These are phyloP conservation scores for Solanum sparsipilum DNA, from an alignment of 257 asterid species.

Conservation along the genomic window DNA sequence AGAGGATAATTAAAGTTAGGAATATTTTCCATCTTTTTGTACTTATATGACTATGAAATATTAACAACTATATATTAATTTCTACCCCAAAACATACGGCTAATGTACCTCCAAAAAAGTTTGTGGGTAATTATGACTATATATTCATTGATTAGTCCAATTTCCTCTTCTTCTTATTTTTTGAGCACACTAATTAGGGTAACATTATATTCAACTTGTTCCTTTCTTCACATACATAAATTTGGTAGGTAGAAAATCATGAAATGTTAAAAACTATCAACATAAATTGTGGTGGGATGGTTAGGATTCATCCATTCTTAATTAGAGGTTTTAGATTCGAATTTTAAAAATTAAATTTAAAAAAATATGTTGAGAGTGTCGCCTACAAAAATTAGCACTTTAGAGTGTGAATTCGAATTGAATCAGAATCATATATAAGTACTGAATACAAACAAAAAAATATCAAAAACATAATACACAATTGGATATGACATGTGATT, in stretches of 20 bases:
- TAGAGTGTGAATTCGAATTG: neutral
- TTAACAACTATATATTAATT: neutral
- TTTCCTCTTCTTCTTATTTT: neutral
- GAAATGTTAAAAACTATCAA: neutral
- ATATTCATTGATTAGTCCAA: neutral
- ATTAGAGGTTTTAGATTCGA: neutral
- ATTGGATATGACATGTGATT: too few relatives aligned
- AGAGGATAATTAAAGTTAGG: neutral
- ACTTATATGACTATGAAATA: neutral
- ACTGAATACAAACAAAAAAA: neutral
- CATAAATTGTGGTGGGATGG: neutral
- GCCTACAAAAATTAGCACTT: accelerated
- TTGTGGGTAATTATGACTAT: neutral
- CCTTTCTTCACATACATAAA: neutral
- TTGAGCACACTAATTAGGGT: neutral
- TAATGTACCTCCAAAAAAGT: neutral
- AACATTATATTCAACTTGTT: neutral
- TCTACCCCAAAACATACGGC: neutral
- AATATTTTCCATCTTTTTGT: neutral
- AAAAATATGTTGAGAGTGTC: neutral
- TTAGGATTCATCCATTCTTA: accelerated
- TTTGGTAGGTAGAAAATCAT: neutral
- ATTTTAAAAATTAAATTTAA: neutral
- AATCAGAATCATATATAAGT: neutral
- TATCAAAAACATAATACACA: too few relatives aligned